Evolutionary conservation across 1,284 basidiomycete species (phyloP), one percentile per base, ranked within the genome.

Genomic region (Irpex lacteus): DNA sequence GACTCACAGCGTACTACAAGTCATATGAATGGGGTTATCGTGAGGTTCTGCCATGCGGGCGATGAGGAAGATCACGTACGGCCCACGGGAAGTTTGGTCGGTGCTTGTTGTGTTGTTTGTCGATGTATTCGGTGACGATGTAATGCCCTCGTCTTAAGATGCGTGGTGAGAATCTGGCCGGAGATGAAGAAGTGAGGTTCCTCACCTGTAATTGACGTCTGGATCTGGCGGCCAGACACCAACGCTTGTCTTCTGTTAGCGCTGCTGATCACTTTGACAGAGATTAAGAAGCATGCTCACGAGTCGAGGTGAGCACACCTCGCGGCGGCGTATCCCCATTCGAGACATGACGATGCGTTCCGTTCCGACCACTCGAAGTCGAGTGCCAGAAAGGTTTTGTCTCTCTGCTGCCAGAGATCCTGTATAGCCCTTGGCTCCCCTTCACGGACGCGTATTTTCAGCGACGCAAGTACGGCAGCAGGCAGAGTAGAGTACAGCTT

Each of bases 141-240:
- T 88, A 93, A 72, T 95, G 92, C 0, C 92, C 91, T 72, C 91
- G 91, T 65, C 90, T 91, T 64, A 15, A 62, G 26, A 15, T 40
- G 19, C 57, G 66, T 60, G 66, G 58, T 63, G 21, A 47, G 50
- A 26, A 59, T 55, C 34, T 47, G 38, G 32, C 44, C 49, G 47
- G 52, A 59, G 37, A 60, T 61, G 56, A 62, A 21, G 44, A 32
- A 34, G n/a, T 34, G 11, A n/a, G 53, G 50, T 47, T 18, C 52
- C 61, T 63, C 62, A 89, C 89, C 92, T 84, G 73, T 94, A 95
- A 72, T 95, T 94, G 44, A 82, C 81, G 65, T 89, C 87, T 0
- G 92, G 91, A 18, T 84, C 77, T 19, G 93, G 94, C 2, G 93
- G 93, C 93, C 93, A 95, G 59, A 87, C 84, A 3, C 85, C 84